Percentiles rank a stretch among this genome's conserved stretches.
These are phyloP conservation scores for Lachnellula suecica DNA, from an alignment of 2,329 filamentous ascomycete species.

Conservation along the genomic window DNA sequence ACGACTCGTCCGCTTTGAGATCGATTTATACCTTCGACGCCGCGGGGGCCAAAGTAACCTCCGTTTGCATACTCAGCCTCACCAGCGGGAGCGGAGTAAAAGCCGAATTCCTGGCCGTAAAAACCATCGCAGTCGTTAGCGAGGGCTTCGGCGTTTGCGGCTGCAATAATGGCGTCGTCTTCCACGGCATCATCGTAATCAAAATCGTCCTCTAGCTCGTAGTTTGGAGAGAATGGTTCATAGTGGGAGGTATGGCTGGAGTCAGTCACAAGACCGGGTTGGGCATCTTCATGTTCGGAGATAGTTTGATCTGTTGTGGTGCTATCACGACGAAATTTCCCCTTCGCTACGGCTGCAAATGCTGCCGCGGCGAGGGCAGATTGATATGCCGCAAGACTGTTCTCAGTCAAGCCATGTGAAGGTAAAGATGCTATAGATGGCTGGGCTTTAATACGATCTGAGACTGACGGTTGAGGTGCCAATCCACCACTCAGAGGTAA, in stretches of 20 bases:
- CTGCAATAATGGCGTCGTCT: slow-evolving; percentile 90
- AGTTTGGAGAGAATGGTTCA: slow-evolving; percentile 32
- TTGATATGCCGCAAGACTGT: slow-evolving; percentile 72
- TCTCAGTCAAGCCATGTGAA: slow-evolving; percentile 46
- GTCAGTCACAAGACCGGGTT: slow-evolving; percentile 38
- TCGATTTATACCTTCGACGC: slow-evolving; percentile 57
- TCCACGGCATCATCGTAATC: slow-evolving; percentile 66
- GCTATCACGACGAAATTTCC: slow-evolving; percentile 66
- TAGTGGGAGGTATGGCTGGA: slow-evolving; percentile 37
- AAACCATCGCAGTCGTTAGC: slow-evolving; percentile 91
- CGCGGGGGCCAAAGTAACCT: slow-evolving; percentile 83
- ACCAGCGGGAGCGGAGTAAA: slow-evolving; percentile 68
- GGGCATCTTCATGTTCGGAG: slow-evolving; percentile 31
- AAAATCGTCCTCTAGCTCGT: slow-evolving; percentile 43
- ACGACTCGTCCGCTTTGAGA: slow-evolving; percentile 71
- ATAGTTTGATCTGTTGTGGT: slow-evolving; percentile 18
- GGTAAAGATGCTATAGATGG: slow-evolving; percentile 2
- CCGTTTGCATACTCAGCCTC: slow-evolving; percentile 65
- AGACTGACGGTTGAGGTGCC: slow-evolving; percentile 27
- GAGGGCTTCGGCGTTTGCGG: slow-evolving; percentile 89
- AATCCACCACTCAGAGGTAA: slow-evolving; percentile 8
- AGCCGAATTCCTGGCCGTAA: slow-evolving; percentile 95
- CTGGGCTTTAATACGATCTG: slow-evolving; percentile 4
- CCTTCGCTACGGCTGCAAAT: slow-evolving; percentile 71
- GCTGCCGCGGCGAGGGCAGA: slow-evolving; percentile 81